Percentiles rank a stretch among this genome's conserved stretches.
Evolutionary conservation across 2,329 filamentous ascomycete species (phyloP).

Genomic region (Fusarium dlaminii): DNA sequence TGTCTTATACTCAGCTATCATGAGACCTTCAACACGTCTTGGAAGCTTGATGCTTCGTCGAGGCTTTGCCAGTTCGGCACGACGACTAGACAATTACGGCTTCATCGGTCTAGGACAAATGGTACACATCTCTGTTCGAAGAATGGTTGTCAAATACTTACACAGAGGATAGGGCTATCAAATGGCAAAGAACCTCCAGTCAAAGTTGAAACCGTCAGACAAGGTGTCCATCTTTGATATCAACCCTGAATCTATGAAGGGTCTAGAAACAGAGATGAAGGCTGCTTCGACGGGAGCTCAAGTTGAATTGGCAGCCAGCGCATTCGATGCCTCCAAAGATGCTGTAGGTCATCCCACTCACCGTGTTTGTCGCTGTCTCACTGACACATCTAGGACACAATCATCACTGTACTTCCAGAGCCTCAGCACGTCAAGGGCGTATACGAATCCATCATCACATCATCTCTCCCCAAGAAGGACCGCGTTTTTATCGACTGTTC

Average conservation of each 20-base stretch:
- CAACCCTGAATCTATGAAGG: slow-evolving; percentile 59
- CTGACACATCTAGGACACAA: slow-evolving; percentile 70
- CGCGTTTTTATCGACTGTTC: slow-evolving; percentile 95
- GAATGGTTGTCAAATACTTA: neutral
- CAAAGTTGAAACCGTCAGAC: slow-evolving; percentile 62
- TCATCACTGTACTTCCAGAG: slow-evolving; percentile 90
- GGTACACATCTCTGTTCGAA: slow-evolving; percentile 50
- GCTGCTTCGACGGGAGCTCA: slow-evolving; percentile 56
- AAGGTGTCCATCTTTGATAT: slow-evolving; percentile 66
- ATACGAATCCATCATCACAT: slow-evolving; percentile 78
- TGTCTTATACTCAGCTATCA: neutral
- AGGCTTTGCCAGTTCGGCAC: slow-evolving; percentile 60
- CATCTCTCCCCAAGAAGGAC: slow-evolving; percentile 60
- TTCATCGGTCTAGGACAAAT: slow-evolving; percentile 71
- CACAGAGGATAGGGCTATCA: slow-evolving; percentile 60
- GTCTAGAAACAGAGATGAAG: slow-evolving; percentile 59
- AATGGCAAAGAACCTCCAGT: slow-evolving; percentile 70
- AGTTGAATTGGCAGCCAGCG: slow-evolving; percentile 56
- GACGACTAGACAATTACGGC: slow-evolving; percentile 62
- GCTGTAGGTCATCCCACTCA: slow-evolving; percentile 56
- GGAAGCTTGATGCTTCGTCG: slow-evolving; percentile 52
- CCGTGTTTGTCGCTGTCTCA: neutral
- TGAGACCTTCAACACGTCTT: slow-evolving; percentile 40
- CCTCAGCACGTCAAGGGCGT: slow-evolving; percentile 87
- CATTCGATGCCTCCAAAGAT: slow-evolving; percentile 59